These are phyloP conservation scores for Trichosanthes cucumerina DNA, from an alignment of 306 rosid genomes.

Conservation along the genomic window DNA sequence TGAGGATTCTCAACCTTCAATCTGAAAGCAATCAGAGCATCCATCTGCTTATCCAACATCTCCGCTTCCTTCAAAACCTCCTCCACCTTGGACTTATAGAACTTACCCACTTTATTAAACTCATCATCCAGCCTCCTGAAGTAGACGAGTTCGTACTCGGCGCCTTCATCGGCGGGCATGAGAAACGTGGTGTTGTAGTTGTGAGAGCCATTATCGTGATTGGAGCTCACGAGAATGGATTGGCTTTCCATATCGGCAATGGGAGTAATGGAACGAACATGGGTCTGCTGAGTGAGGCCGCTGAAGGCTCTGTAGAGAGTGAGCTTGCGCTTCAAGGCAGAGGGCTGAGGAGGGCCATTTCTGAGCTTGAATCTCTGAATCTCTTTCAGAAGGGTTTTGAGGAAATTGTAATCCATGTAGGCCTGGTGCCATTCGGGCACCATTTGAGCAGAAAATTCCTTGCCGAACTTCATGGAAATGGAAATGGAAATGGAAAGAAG, in stretches of 20 bases:
- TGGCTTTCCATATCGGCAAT: slow-evolving; percentile 41
- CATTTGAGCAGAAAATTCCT: slow-evolving; percentile 43
- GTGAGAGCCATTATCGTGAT: slow-evolving; percentile 12
- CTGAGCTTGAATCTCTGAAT: slow-evolving; percentile 19
- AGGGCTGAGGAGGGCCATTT: slow-evolving; percentile 1
- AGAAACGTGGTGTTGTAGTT: slow-evolving; percentile 38
- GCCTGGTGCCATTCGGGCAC: slow-evolving; percentile 74
- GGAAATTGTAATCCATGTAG: slow-evolving; percentile 42
- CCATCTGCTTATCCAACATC: slow-evolving; percentile 53
- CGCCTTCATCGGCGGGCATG: slow-evolving; percentile 48
- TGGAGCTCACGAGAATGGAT: slow-evolving; percentile 35
- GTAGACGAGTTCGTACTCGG: slow-evolving; percentile 41
- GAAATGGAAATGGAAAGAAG: too few species aligned
- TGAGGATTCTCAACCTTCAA: slow-evolving; percentile 52
- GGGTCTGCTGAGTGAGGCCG: slow-evolving; percentile 37
- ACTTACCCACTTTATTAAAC: slow-evolving; percentile 51
- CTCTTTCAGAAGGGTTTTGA: slow-evolving; percentile 38
- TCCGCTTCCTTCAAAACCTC: slow-evolving; percentile 51
- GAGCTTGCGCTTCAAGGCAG: slow-evolving; percentile 25
- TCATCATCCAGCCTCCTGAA: slow-evolving; percentile 45
- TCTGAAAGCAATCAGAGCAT: slow-evolving; percentile 57
- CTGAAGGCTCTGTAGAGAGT: slow-evolving; percentile 59
- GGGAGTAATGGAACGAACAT: slow-evolving; percentile 12
- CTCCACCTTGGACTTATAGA: slow-evolving; percentile 35
- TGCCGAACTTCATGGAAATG: slow-evolving; percentile 49